A percentile compares a stretch with the other conserved stretches of the same genome.
phyloP scores from a whole-genome alignment of 1,284 basidiomycete genomes.

The Polyporus tsugae region DNA sequence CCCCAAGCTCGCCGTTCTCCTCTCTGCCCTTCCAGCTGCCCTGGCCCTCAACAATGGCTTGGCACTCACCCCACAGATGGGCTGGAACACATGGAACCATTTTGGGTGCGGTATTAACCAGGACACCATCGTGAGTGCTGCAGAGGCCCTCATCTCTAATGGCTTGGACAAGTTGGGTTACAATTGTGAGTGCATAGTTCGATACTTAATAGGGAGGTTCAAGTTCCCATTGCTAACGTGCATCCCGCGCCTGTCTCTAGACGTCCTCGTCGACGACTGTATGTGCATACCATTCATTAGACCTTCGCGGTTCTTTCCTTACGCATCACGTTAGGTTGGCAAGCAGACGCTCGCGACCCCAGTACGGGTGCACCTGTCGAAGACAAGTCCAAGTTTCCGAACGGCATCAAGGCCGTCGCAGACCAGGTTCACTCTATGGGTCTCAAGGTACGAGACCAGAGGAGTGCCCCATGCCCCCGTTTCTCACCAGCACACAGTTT shows the following conservation, averaged over 20 bases:
- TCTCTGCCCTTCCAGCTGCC: constrained; percentile 25
- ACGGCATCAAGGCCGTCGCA: constrained; percentile 51
- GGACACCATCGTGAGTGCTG: constrained; percentile 44
- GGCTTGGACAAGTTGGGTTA: constrained; percentile 43
- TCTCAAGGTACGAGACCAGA: constrained; percentile 45
- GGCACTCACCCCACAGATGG: constrained; percentile 50
- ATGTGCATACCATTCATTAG: constrained; percentile 17
- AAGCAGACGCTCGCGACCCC: constrained; percentile 42
- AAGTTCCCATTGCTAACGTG: neutral
- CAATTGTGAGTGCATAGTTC: constrained; percentile 40
- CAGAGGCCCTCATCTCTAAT: constrained; percentile 41
- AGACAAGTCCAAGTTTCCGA: constrained; percentile 52
- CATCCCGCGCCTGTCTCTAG: constrained; percentile 25
- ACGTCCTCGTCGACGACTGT: constrained; percentile 48
- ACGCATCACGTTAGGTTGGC: constrained; percentile 41
- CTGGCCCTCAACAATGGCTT: constrained; percentile 45
- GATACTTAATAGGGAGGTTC: neutral
- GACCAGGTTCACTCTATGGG: constrained; percentile 52
- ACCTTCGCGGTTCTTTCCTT: neutral
- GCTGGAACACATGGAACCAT: constrained; percentile 50
- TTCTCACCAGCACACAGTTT: constrained; percentile 37
- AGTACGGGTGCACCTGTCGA: constrained; percentile 42
- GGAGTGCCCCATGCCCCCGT: neutral
- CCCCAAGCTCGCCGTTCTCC: constrained; percentile 25
- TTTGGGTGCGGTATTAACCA: constrained; percentile 47